Percentiles rank a stretch among this genome's conserved stretches.
phyloP scores from a whole-genome alignment of 192 early-diverging fungal genomes.

The Spinellus fusiger region DNA sequence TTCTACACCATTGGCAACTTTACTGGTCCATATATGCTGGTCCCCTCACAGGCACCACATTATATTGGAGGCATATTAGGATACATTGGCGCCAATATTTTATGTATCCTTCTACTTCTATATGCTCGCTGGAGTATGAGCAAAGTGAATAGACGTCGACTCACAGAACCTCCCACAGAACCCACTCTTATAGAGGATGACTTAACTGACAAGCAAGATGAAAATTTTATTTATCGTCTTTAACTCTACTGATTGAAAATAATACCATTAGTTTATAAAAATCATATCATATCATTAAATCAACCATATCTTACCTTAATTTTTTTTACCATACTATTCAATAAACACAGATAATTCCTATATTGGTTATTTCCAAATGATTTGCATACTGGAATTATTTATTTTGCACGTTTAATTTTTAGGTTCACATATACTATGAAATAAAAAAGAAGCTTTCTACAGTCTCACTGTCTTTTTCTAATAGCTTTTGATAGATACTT shows the following conservation, averaged over 20 bases:
- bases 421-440: neutral
- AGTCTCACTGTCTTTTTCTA: too few relatives aligned
- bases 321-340: too few relatives aligned
- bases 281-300: too few relatives aligned
- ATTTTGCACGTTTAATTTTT: neutral
- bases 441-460: too few relatives aligned
- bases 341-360: too few relatives aligned
- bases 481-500: too few relatives aligned
- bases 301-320: too few relatives aligned
- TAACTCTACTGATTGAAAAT: neutral
- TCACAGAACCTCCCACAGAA: neutral
- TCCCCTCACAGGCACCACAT: constrained; percentile 1
- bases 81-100: constrained; percentile 6
- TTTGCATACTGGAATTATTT: neutral
- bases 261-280: too few relatives aligned
- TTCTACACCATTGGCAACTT: constrained; percentile 14
- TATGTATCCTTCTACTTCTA: constrained; percentile 1
- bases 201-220: constrained; percentile 13
- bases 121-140: neutral
- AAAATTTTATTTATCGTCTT: constrained; percentile 25
- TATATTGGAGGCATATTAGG: constrained; percentile 17
- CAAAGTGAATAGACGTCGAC: constrained; percentile 5
- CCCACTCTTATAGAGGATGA: neutral
- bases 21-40: constrained; percentile 11
- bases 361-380: too few relatives aligned